Base-by-base conservation (phyloP, 208 protist genomes). In the Borovskyia barvae region DNA sequence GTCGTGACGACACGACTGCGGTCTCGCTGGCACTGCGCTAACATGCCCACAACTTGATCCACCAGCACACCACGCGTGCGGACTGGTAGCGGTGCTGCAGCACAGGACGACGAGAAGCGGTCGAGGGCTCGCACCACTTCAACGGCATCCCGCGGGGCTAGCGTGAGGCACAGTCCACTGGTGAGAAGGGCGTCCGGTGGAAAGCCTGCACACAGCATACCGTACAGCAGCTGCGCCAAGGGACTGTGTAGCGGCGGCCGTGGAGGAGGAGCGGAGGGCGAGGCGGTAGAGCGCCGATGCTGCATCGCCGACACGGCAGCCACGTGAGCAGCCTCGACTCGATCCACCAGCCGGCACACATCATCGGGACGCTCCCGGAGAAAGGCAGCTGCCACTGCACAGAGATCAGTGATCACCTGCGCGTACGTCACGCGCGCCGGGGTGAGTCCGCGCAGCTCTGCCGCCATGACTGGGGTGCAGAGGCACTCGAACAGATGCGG, bases 121-220 rank as follows among this genome's bases (percentile, higher is more conserved):
- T 65, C 66, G 14, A 72, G 63, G 5, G 71, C 59, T 20, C 48
- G 41, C 17, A 77, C 56, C 1, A 83, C 36, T 32, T 88, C 81
- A 25, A 83, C 43, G 5, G 72, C 56, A 47, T 88, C 87, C 32
- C 78, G 22, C 1, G 72, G 69, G 7, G 59, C 53, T 17, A 85
- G 47, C 30, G 74, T 53, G 32, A 82, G 64, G 57, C 81, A 90
- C 0, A 93, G 61, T 9, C 72, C 64, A 60, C 83, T 89, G 42
- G 66, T 63, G 14, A 88, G 51, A 2, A 93, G 62, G n/a, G 72
- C 48, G 8, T 68, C 61, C 0, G 87, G 64, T 1, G 73, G 51
- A 49, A 80, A 86, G 49, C 87, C 87, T 15, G 50, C 53, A 43
- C 70, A 78, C 53, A 93, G 57, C 50, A 93, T 70, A n/a, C 59